These are phyloP conservation scores for Kondoa subrosea DNA, from an alignment of 768 basidiomycete genomes.

Conservation along the genomic window DNA sequence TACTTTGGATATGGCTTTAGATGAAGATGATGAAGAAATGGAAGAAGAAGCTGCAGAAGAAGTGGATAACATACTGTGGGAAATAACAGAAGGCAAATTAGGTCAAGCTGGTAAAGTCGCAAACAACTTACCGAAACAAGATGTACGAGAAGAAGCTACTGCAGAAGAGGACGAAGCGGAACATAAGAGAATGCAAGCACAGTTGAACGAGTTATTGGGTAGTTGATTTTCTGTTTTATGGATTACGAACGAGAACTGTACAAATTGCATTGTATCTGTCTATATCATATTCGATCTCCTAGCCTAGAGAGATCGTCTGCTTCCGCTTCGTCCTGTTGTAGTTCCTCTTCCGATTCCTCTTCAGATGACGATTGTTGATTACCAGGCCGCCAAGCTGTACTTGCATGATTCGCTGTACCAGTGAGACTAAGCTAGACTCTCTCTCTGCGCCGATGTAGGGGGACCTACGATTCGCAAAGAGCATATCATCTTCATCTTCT, in stretches of 20 bases:
- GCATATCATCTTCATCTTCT: constrained; percentile 22
- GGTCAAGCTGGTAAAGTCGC: constrained; percentile 25
- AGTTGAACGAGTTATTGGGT: constrained; percentile 16
- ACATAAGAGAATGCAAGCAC: constrained; percentile 13
- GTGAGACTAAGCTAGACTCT: too few relatives aligned
- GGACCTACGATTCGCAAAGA: constrained; percentile 26
- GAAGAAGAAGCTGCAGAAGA: constrained; percentile 95
- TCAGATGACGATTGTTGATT: not conserved
- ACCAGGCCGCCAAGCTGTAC: constrained; percentile 15
- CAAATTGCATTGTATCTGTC: not conserved
- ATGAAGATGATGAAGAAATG: constrained; percentile 66
- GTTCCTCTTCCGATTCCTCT: constrained; percentile 13
- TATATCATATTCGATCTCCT: not conserved
- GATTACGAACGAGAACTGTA: too few relatives aligned
- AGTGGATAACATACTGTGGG: constrained; percentile 88
- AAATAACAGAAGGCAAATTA: constrained; percentile 58
- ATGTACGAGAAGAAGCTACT: not conserved
- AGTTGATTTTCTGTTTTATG: not conserved
- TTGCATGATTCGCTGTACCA: constrained; percentile 1
- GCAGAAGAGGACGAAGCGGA: constrained; percentile 18
- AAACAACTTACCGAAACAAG: constrained; percentile 1
- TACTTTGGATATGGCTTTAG: constrained; percentile 48
- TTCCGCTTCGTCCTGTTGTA: constrained; percentile 11
- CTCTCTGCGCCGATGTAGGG: constrained; percentile 18
- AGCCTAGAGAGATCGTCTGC: constrained; percentile 6